Evolutionary conservation across 2,329 filamentous ascomycete genomes (phyloP), one percentile per base, ranked within the genome.

Genomic region (Aspergillus sp.): DNA sequence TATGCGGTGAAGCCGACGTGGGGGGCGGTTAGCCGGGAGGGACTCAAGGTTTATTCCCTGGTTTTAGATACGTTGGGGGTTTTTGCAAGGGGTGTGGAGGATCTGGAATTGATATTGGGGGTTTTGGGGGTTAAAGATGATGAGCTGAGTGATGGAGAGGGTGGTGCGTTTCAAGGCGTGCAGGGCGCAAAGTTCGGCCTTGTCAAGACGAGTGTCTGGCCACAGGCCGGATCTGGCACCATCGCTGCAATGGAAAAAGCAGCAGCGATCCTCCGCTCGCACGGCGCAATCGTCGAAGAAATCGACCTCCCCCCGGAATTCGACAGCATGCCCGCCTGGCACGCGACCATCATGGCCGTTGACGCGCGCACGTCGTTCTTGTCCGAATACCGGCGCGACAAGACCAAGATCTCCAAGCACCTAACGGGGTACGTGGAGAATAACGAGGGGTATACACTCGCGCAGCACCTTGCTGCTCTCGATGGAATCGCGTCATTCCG

Each of bases 1-100:
- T 91, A 87, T 60, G 87, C 81, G 0, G 77, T 89, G 58, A 91
- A 90, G 70, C 87, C 88, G 2, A 91, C 87, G 0, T 90, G 86
- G 86, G 84, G 84, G 58, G 76, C 85, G 0, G 82, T 91, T 38
- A 86, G 83, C 0, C 79, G 86, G 0, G 88, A 90, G 68, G 88
- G 88, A 2, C 43, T 54, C 41, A 0, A 79, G 84, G 49, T 87
- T 85, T 88, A 84, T 66, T 84, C 85, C 0, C 74, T 85, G 1
- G 85, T 81, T 1, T 78, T 87, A 6, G 89, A 91, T 67, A 91
- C 88, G 0, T 68, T 89, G 0, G 88, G 89, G 1, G 76, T 89
- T 13, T 89, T 84, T 60, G 81, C 85, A 0, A 82, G 88, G 0
- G 82, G 78, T 6, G 78, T 88, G 0, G 82, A 82, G 1, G 89